These are phyloP conservation scores for Macroventuria anomochaeta DNA, from an alignment of 2,329 filamentous ascomycete genomes.

Conservation along the genomic window DNA sequence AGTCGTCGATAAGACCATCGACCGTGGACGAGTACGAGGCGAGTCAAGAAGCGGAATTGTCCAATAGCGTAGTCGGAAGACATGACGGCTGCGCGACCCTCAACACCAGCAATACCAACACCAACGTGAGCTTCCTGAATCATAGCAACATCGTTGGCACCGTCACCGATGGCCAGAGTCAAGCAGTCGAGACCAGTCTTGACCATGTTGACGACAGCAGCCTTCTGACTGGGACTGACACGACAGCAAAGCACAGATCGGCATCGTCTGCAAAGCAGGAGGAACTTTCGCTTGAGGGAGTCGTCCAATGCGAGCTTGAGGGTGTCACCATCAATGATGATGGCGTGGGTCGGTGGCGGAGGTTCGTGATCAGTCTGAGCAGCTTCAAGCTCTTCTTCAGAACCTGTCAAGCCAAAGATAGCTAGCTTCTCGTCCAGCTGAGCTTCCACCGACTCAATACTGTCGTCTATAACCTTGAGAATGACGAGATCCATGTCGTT, in stretches of 20 bases:
- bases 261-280: constrained; percentile 96
- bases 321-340: constrained; percentile 94
- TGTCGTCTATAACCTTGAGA: constrained; percentile 82
- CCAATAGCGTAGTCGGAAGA: constrained; percentile 89
- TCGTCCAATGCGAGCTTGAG: constrained; percentile 87
- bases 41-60: constrained; percentile 84
- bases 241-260: constrained; percentile 95
- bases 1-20: constrained; percentile 93
- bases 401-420: constrained; percentile 79
- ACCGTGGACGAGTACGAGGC: constrained; percentile 79
- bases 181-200: constrained; percentile 95
- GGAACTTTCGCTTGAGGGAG: constrained; percentile 84
- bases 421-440: constrained; percentile 77
- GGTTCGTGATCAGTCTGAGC: constrained; percentile 86
- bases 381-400: constrained; percentile 79
- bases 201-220: constrained; percentile 94
- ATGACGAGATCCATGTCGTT: constrained; percentile 98
- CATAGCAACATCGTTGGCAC: constrained; percentile 93
- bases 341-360: constrained; percentile 84
- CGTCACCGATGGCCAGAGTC: constrained; percentile 89
- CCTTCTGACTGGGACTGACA: constrained; percentile 96
- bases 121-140: constrained; percentile 90
- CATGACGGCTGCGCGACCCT: constrained; percentile 83
- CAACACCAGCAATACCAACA: constrained; percentile 85
- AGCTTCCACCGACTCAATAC: constrained; percentile 66